These are phyloP conservation scores for Asterionellopsis glacialis DNA, from an alignment of 108 stramenopile species.

Conservation along the genomic window DNA sequence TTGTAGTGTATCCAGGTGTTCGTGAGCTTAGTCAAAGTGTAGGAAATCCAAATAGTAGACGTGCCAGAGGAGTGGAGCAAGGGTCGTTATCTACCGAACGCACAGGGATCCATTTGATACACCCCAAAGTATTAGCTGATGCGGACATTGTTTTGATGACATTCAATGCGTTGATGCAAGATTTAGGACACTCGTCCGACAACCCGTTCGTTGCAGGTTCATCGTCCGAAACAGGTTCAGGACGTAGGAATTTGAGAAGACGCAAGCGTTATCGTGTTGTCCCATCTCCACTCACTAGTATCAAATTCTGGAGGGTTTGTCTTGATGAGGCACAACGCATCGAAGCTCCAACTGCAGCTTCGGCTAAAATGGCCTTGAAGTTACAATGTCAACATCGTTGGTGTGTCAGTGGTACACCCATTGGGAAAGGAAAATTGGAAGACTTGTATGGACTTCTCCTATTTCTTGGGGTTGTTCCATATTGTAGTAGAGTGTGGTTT, in stretches of 20 bases:
- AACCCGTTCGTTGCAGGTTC: slow-evolving; percentile 39
- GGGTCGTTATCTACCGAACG: not conserved
- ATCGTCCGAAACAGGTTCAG: slow-evolving; percentile 13
- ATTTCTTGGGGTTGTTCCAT: slow-evolving; percentile 52
- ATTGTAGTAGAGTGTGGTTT: slow-evolving; percentile 41
- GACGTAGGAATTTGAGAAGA: slow-evolving; percentile 18
- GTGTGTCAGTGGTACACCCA: slow-evolving; percentile 67
- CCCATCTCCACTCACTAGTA: slow-evolving; percentile 58
- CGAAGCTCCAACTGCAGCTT: slow-evolving; percentile 54
- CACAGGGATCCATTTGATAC: slow-evolving; percentile 29
- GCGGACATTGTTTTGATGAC: slow-evolving; percentile 61
- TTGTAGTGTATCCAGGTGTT: slow-evolving; percentile 56
- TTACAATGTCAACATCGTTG: slow-evolving; percentile 40
- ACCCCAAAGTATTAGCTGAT: slow-evolving; percentile 57
- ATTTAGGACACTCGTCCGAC: slow-evolving; percentile 57
- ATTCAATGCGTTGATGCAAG: slow-evolving; percentile 50
- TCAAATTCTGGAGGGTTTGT: slow-evolving; percentile 54
- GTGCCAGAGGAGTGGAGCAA: no score
- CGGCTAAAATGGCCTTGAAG: slow-evolving; percentile 70
- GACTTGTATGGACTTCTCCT: slow-evolving; percentile 59
- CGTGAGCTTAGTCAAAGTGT: not conserved
- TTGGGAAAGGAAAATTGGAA: slow-evolving; percentile 55
- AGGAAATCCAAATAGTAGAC: not conserved
- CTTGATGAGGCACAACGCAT: slow-evolving; percentile 77
- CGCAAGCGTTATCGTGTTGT: slow-evolving; percentile 55